Conservation (phyloP, 345 rosid genomes). For the Brassica incana region DNA sequence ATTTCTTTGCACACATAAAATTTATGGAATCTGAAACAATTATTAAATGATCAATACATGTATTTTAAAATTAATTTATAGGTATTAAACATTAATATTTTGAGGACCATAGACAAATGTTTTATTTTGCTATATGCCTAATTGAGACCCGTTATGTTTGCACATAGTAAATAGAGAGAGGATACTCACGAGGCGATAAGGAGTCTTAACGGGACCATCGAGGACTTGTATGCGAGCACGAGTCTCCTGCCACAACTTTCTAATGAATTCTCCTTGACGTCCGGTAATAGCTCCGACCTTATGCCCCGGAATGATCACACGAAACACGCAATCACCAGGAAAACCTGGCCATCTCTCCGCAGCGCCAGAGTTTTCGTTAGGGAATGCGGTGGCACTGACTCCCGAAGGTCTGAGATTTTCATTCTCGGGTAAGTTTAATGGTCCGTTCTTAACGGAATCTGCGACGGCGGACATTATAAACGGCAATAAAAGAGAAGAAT, state of each 20-base stretch:
- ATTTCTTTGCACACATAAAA: too few relatives aligned
- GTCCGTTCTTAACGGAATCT: slow-evolving; percentile 31
- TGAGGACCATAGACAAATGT: too few relatives aligned
- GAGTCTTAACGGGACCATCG: slow-evolving; percentile 58
- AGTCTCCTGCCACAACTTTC: slow-evolving; percentile 89
- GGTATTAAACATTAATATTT: too few relatives aligned
- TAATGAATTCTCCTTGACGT: slow-evolving; percentile 82
- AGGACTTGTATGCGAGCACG: slow-evolving; percentile 81
- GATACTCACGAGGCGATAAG: slow-evolving; percentile 70
- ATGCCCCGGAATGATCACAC: slow-evolving; percentile 68
- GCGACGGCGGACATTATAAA: slow-evolving; percentile 36
- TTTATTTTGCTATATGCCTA: too few relatives aligned
- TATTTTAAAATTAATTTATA: too few relatives aligned
- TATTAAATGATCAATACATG: not conserved
- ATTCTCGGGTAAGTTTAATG: slow-evolving; percentile 8
- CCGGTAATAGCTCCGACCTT: slow-evolving; percentile 89
- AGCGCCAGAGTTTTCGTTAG: not conserved
- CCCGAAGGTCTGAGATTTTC: not conserved
- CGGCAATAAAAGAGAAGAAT: not conserved
- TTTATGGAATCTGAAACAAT: too few relatives aligned
- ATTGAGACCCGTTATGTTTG: not conserved
- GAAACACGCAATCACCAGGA: slow-evolving; percentile 85
- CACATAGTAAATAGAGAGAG: not conserved
- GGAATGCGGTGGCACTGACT: slow-evolving; percentile 11
- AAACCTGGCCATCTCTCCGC: slow-evolving; percentile 82